phyloP scores from a whole-genome alignment of 441 rosid species.

The Populus hybrid region DNA sequence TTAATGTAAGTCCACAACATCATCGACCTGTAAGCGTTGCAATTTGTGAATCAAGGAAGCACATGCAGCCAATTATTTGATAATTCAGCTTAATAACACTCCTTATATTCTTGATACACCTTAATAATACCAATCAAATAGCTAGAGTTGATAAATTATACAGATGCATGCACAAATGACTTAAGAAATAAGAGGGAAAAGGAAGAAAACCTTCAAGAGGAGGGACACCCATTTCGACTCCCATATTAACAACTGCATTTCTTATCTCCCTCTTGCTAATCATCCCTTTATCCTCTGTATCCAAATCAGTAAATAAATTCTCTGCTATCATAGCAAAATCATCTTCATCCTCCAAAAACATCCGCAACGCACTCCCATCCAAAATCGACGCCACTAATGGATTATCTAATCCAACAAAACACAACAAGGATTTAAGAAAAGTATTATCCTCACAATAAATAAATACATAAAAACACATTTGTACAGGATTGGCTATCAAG shows the following conservation, averaged over 20 bases:
- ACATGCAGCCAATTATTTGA: not conserved
- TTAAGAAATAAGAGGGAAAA: not conserved
- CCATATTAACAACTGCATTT: constrained; percentile 66
- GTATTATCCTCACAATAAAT: not conserved
- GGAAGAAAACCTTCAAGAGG: constrained; percentile 60
- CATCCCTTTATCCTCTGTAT: constrained; percentile 78
- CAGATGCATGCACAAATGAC: constrained; percentile 1
- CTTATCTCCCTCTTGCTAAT: constrained; percentile 52
- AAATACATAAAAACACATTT: not conserved
- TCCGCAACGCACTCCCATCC: constrained; percentile 59
- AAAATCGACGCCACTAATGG: constrained; percentile 60
- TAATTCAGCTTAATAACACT: not conserved
- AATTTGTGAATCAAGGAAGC: not conserved
- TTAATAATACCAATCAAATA: constrained; percentile 1
- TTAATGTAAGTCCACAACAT: not conserved
- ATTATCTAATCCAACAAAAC: constrained; percentile 37
- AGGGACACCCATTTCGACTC: constrained; percentile 83
- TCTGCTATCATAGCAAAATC: constrained; percentile 93
- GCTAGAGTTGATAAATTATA: not conserved
- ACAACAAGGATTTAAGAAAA: not conserved
- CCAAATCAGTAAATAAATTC: constrained; percentile 78
- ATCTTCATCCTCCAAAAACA: constrained; percentile 78
- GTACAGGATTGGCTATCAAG: not conserved
- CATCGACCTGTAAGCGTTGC: not conserved
- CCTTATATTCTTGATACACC: not conserved